phyloP scores from a whole-genome alignment of 352 stramenopile species.

The Phytophthora kernoviae region DNA sequence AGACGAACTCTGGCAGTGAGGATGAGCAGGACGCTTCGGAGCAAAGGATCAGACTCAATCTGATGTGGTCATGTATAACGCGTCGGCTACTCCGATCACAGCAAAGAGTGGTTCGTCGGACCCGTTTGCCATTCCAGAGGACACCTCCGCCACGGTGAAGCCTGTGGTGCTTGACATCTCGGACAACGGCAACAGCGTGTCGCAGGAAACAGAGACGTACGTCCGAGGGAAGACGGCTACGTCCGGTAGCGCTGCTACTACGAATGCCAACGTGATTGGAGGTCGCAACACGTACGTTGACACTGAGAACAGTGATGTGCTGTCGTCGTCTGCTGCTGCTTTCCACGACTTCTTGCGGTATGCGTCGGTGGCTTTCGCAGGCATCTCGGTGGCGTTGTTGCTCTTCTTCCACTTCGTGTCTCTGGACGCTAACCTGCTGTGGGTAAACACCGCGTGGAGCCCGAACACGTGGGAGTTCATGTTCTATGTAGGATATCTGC shows the following conservation, averaged over 20 bases:
- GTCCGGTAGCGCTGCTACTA: constrained; percentile 15
- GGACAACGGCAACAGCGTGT: constrained; percentile 25
- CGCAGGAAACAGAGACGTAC: constrained; percentile 47
- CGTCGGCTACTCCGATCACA: constrained; percentile 32
- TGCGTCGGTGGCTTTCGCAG: constrained; percentile 57
- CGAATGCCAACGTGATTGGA: constrained; percentile 55
- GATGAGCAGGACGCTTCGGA: constrained; percentile 30
- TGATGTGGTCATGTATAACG: constrained; percentile 59
- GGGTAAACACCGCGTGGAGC: constrained; percentile 53
- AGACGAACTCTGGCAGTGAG: constrained; percentile 41
- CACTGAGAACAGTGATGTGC: constrained; percentile 45
- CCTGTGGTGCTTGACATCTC: constrained; percentile 59
- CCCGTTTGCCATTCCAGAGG: constrained; percentile 60
- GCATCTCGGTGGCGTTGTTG: constrained; percentile 64
- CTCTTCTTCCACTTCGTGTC: constrained; percentile 69
- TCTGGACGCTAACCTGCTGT: constrained; percentile 49
- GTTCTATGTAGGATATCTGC: constrained; percentile 69
- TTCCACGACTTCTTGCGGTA: constrained; percentile 73
- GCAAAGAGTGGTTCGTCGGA: constrained; percentile 37
- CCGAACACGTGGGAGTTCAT: constrained; percentile 82
- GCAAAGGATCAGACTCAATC: constrained; percentile 43
- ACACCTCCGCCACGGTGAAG: constrained; percentile 33
- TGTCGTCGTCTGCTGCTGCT: constrained; percentile 47
- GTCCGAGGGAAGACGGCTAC: constrained; percentile 42
- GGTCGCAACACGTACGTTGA: constrained; percentile 58